These are phyloP conservation scores for Diaporthe amygdali DNA, from an alignment of 2,329 filamentous ascomycete genomes.

Conservation along the genomic window DNA sequence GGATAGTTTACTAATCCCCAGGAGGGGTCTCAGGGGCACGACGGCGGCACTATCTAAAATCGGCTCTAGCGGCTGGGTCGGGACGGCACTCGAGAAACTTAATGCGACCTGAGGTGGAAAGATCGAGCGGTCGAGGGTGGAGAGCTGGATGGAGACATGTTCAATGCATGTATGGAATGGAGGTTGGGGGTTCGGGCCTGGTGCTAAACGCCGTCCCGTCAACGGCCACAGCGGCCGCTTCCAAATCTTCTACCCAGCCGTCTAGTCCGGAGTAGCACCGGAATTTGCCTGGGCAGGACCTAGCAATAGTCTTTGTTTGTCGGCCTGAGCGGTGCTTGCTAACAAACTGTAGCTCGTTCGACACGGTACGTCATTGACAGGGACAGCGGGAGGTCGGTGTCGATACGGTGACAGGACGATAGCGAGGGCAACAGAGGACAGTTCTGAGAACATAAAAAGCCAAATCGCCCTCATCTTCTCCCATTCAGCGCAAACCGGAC, in stretches of 20 bases:
- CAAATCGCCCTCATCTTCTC: neutral
- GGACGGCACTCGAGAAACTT: neutral
- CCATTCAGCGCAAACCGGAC: neutral
- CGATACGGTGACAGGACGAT: neutral
- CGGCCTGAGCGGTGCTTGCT: neutral
- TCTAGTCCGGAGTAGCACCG: neutral
- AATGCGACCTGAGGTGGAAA: neutral
- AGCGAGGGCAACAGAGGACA: neutral
- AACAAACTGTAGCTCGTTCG: neutral
- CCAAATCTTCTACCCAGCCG: neutral
- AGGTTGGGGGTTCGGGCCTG: neutral
- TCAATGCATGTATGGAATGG: neutral
- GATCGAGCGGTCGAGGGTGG: neutral
- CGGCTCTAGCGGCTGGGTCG: neutral
- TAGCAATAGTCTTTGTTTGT: neutral
- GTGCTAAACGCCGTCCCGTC: neutral
- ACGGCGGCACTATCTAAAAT: neutral
- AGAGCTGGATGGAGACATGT: neutral
- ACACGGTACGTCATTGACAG: constrained; percentile 5
- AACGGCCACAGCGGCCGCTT: neutral
- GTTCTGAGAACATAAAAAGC: neutral
- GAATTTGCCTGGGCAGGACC: neutral
- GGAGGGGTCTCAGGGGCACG: neutral
- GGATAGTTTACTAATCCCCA: neutral
- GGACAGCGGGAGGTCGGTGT: neutral